Conservation (phyloP, 108 stramenopile species). For the Skeletonema tropicum region DNA sequence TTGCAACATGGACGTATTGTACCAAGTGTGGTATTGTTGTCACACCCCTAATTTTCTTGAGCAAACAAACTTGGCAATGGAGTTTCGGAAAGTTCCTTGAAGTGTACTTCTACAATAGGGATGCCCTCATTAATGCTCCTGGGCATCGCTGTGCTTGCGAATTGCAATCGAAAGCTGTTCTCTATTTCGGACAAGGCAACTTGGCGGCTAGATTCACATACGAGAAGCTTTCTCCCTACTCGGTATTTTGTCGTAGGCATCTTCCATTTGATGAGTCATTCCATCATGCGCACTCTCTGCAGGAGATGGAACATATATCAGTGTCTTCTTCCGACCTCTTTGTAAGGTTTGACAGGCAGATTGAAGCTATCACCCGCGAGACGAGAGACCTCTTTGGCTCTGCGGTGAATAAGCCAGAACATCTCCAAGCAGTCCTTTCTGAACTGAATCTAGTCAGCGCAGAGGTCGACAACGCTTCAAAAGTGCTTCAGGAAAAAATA, state of each 20-base stretch:
- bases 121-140: slow-evolving; percentile 76
- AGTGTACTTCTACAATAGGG: slow-evolving; percentile 92
- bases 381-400: slow-evolving; percentile 74
- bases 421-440: slow-evolving; percentile 82
- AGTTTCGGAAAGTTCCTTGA: slow-evolving; percentile 97
- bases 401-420: slow-evolving; percentile 72
- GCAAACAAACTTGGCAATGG: slow-evolving; percentile 95
- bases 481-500: slow-evolving; percentile 85
- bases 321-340: slow-evolving; percentile 77
- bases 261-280: slow-evolving; percentile 84
- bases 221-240: slow-evolving; percentile 80
- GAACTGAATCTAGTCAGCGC: slow-evolving; percentile 80
- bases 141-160: slow-evolving; percentile 72
- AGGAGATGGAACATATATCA: slow-evolving; percentile 79
- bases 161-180: slow-evolving; percentile 74
- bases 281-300: slow-evolving; percentile 68
- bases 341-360: slow-evolving; percentile 85
- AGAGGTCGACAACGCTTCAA: slow-evolving; percentile 83
- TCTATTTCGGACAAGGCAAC: slow-evolving; percentile 91
- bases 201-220: slow-evolving; percentile 92
- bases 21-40: slow-evolving; percentile 86
- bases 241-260: slow-evolving; percentile 80
- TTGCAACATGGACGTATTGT: slow-evolving; percentile 95
- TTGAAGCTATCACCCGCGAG: slow-evolving; percentile 86
- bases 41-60: slow-evolving; percentile 80